Percentiles rank a stretch among this genome's conserved stretches.
Conservation (phyloP, 768 basidiomycete genomes). For the Pilatotrama ljubarskyi region DNA sequence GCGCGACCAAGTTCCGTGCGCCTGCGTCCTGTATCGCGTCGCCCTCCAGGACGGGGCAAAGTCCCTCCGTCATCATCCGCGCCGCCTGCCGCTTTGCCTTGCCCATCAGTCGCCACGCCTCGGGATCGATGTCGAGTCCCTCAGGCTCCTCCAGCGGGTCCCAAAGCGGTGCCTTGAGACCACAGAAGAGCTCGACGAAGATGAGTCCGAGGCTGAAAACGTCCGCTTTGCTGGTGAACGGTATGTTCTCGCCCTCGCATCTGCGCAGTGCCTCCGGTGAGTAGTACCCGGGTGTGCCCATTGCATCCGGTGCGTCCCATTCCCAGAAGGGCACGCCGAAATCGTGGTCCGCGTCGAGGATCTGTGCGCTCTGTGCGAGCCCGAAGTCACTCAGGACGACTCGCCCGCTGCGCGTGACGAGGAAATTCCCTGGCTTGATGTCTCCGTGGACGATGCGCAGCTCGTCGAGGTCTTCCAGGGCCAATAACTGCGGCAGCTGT, state of each 20-base stretch:
- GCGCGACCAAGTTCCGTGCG: background rate
- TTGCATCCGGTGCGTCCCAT: constrained; percentile 22
- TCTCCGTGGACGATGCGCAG: constrained; percentile 14
- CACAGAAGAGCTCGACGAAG: constrained; percentile 40
- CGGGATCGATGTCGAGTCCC: background rate
- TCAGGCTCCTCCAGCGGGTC: background rate
- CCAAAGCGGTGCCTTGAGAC: background rate
- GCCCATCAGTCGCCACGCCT: background rate
- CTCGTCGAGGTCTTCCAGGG: background rate
- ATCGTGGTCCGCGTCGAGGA: background rate
- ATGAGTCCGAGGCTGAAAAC: constrained; percentile 51
- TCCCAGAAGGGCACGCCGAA: background rate
- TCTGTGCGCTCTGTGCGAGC: background rate
- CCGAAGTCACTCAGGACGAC: constrained; percentile 22
- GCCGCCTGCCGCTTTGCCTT: background rate
- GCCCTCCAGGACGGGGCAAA: background rate
- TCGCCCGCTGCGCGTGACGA: constrained; percentile 11
- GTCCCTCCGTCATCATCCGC: background rate
- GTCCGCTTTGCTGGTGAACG: constrained; percentile 33
- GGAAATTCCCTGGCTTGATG: constrained; percentile 22
- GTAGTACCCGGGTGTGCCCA: constrained; percentile 42
- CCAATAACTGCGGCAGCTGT: background rate
- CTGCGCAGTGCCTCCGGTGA: constrained; percentile 45
- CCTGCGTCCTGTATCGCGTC: background rate
- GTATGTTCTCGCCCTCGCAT: constrained; percentile 33